These are phyloP conservation scores for Mercurialis annua DNA, from an alignment of 345 rosid species.

Conservation along the genomic window DNA sequence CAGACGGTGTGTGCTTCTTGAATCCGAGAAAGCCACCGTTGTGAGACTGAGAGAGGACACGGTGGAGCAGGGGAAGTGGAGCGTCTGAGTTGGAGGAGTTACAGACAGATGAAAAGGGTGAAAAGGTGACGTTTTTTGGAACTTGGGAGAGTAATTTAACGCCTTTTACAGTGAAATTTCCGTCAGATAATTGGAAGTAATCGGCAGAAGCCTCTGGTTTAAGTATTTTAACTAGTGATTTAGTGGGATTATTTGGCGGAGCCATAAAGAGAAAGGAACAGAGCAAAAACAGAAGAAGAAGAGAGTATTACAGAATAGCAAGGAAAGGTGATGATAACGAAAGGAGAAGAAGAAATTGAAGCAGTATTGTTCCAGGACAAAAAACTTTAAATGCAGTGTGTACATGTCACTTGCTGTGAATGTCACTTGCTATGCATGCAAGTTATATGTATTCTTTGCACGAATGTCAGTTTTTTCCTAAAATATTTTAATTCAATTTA, in stretches of 20 bases:
- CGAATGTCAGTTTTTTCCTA: no score
- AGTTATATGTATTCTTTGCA: no score
- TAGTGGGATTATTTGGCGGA: constrained; percentile 46
- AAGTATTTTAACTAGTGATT: constrained; percentile 15
- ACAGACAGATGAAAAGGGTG: constrained; percentile 41
- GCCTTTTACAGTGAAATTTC: constrained; percentile 45
- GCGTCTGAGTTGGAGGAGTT: constrained; percentile 51
- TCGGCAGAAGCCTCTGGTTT: constrained; percentile 21
- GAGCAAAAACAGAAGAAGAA: constrained; percentile 5
- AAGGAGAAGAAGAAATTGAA: background rate
- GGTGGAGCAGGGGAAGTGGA: constrained; percentile 45
- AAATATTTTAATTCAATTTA: no score
- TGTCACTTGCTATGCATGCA: no score
- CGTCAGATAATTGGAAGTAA: constrained; percentile 39
- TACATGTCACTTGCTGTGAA: no score
- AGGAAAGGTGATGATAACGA: background rate
- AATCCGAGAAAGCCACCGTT: constrained; percentile 74
- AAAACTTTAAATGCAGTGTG: no score
- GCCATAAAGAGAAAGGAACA: constrained; percentile 41
- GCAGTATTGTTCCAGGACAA: no score
- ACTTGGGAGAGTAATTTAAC: constrained; percentile 56
- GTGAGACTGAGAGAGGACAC: constrained; percentile 47
- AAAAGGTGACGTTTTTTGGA: constrained; percentile 54
- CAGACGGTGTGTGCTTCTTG: constrained; percentile 36
- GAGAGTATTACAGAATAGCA: background rate